Percentiles rank a stretch among this genome's conserved stretches.
phyloP scores from a whole-genome alignment of 2,329 filamentous ascomycete species.

The Trichoderma koningii region DNA sequence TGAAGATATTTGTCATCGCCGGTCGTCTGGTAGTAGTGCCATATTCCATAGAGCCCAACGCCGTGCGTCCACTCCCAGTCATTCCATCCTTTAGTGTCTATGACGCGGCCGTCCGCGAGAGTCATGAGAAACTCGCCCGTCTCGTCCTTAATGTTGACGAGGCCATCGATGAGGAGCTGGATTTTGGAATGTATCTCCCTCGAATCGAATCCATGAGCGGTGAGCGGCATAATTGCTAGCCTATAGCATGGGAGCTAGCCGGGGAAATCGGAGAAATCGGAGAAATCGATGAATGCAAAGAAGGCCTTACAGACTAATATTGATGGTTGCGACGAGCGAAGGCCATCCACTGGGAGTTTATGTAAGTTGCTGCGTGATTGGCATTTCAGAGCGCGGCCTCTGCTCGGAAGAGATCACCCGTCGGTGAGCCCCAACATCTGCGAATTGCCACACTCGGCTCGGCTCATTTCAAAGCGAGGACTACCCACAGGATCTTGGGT shows the following conservation, averaged over 20 bases:
- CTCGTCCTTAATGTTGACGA: conserved; percentile 19
- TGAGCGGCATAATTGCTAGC: background rate
- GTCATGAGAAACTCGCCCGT: conserved; percentile 18
- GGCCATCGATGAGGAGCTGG: conserved; percentile 12
- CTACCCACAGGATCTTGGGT: background rate
- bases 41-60: conserved; percentile 19
- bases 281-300: background rate
- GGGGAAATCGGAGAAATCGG: background rate
- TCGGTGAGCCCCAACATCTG: background rate
- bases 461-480: conserved; percentile 16
- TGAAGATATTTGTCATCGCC: conserved; percentile 8
- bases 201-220: conserved; percentile 5
- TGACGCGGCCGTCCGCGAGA: conserved; percentile 16
- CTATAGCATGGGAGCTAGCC: background rate
- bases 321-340: background rate
- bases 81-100: conserved; percentile 23
- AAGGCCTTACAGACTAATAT: background rate
- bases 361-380: background rate
- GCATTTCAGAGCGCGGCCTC: background rate
- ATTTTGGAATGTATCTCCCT: conserved; percentile 19
- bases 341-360: background rate
- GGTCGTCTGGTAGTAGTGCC: conserved; percentile 18
- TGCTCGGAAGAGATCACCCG: conserved; percentile 1
- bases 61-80: conserved; percentile 25
- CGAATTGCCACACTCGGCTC: conserved; percentile 7